Evolutionary conservation across 2,329 filamentous ascomycete species (phyloP).

Genomic region (Phialophora chinensis): DNA sequence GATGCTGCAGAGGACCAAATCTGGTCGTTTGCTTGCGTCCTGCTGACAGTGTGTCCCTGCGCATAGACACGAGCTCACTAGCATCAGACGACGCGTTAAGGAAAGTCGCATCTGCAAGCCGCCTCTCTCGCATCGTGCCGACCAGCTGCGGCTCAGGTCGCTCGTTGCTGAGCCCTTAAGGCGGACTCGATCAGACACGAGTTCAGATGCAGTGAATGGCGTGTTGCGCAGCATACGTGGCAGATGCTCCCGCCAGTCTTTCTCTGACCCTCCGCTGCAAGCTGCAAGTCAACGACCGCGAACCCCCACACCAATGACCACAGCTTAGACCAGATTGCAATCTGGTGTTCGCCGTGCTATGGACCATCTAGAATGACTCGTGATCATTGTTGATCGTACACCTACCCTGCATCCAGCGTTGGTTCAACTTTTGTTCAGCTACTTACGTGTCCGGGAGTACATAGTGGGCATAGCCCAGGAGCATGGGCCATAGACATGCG

Average conservation of each 20-base stretch:
- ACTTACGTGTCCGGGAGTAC: background rate
- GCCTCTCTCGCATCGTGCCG: conserved; percentile 34
- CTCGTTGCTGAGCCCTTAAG: background rate
- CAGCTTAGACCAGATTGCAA: conserved; percentile 30
- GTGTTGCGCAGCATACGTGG: conserved; percentile 29
- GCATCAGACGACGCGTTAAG: conserved; percentile 14
- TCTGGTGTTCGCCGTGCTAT: conserved; percentile 19
- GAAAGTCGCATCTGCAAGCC: conserved; percentile 25
- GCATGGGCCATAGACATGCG: background rate
- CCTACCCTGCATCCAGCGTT: conserved; percentile 6
- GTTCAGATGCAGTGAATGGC: conserved; percentile 18
- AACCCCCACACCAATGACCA: conserved; percentile 27
- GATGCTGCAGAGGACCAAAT: conserved; percentile 27
- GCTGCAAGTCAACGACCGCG: conserved; percentile 26
- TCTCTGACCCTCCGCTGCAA: conserved; percentile 23
- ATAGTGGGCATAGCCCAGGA: too few relatives aligned
- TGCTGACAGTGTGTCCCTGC: conserved; percentile 25
- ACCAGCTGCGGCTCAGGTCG: conserved; percentile 30
- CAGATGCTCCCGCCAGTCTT: conserved; percentile 29
- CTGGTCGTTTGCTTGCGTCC: conserved; percentile 17
- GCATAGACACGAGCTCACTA: conserved; percentile 20
- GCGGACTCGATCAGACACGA: conserved; percentile 12
- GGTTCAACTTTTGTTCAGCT: background rate
- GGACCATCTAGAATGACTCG: conserved; percentile 9
- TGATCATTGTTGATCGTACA: conserved; percentile 4